A percentile compares a stretch with the other conserved stretches of the same genome.
Conservation (phyloP, 1,284 basidiomycete species). For the Neotropicomus parvogracilis region DNA sequence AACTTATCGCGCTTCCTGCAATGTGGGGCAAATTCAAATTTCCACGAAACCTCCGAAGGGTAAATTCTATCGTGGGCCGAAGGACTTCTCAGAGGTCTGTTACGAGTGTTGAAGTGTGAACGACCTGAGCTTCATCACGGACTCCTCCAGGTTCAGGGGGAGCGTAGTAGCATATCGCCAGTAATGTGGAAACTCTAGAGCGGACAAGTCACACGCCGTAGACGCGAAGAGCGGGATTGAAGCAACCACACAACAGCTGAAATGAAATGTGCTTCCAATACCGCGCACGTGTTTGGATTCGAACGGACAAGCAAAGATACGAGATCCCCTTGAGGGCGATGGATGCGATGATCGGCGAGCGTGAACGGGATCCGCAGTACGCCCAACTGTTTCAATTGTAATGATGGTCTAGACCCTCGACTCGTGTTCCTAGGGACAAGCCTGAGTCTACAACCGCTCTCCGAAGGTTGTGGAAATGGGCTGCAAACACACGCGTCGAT, state of each 20-base stretch:
- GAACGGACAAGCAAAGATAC: slow-evolving; percentile 10
- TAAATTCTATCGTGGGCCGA: too few relatives aligned
- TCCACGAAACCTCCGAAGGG: too few relatives aligned
- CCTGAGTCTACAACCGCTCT: too few relatives aligned
- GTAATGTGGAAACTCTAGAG: slow-evolving; percentile 13
- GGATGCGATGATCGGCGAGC: slow-evolving; percentile 13
- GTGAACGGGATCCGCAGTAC: slow-evolving; percentile 17
- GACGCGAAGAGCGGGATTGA: slow-evolving; percentile 10
- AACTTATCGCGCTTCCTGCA: too few relatives aligned
- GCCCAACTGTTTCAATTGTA: slow-evolving; percentile 12
- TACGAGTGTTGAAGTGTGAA: too few relatives aligned
- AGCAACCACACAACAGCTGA: slow-evolving; percentile 8
- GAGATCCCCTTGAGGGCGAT: slow-evolving; percentile 10
- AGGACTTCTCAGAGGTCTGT: too few relatives aligned
- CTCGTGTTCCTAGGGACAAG: too few relatives aligned
- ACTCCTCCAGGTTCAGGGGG: slow-evolving; percentile 5
- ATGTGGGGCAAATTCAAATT: too few relatives aligned
- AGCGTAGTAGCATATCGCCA: not conserved
- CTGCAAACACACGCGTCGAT: too few relatives aligned
- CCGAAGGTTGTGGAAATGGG: too few relatives aligned
- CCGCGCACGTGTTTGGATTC: slow-evolving; percentile 7
- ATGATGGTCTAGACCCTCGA: slow-evolving; percentile 6
- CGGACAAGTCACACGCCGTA: slow-evolving; percentile 12
- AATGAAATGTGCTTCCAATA: slow-evolving; percentile 17
- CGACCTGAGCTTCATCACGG: too few relatives aligned